A percentile compares a stretch with the other conserved stretches of the same genome.
Conservation (phyloP, 495 filamentous ascomycete genomes). For the Trichoderma gamsii region DNA sequence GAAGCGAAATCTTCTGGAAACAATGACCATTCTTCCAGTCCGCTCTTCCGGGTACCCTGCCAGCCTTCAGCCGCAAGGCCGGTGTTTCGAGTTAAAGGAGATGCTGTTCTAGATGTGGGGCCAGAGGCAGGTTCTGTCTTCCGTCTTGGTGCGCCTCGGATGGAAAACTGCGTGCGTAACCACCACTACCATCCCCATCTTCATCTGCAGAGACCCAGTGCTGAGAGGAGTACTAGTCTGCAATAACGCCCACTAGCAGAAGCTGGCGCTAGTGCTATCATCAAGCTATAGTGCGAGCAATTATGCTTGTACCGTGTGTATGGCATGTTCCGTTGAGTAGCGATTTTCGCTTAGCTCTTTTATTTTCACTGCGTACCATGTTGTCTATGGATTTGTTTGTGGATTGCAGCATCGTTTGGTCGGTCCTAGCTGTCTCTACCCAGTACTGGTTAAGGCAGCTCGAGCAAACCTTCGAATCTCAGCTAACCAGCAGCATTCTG, state of each 20-base stretch:
- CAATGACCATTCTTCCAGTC: not conserved
- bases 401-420: too few species aligned
- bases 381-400: too few species aligned
- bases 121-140: not conserved
- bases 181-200: not conserved
- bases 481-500: too few species aligned
- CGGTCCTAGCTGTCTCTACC: too few species aligned
- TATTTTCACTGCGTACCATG: too few species aligned
- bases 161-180: not conserved
- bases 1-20: not conserved
- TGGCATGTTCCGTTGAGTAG: too few species aligned
- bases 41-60: not conserved
- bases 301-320: too few species aligned
- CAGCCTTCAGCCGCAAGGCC: conserved; percentile 1
- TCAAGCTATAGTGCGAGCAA: not conserved
- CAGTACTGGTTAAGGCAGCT: too few species aligned
- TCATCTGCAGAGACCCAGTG: conserved; percentile 1
- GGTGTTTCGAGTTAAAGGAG: conserved; percentile 10
- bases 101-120: not conserved
- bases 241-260: not conserved
- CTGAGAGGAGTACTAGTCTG: not conserved
- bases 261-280: not conserved
- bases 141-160: not conserved
- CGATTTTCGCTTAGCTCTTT: too few species aligned
- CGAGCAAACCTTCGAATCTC: too few species aligned